These are phyloP conservation scores for Ganoderma resinaceum DNA, from an alignment of 1,284 basidiomycete species.

Conservation along the genomic window DNA sequence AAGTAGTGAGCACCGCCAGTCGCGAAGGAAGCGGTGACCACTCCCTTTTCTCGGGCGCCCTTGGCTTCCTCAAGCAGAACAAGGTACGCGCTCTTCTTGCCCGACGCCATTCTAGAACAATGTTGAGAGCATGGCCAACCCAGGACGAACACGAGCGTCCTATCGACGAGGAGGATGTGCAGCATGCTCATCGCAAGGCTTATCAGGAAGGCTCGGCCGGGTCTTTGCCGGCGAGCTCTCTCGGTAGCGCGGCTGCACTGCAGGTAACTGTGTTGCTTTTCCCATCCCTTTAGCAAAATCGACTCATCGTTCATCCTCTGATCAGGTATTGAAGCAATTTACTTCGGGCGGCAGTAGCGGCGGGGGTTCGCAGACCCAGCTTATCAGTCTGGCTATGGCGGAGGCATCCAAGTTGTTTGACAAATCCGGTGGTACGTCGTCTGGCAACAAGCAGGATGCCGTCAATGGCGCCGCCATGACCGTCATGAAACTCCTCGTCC, in stretches of 20 bases:
- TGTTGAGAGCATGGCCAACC: neutral
- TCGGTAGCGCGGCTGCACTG: slow-evolving; percentile 81
- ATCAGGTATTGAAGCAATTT: slow-evolving; percentile 67
- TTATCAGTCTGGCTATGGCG: slow-evolving; percentile 86
- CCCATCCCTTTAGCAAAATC: neutral
- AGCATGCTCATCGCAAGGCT: slow-evolving; percentile 64
- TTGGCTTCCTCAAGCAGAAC: slow-evolving; percentile 58
- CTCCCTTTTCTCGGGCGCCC: slow-evolving; percentile 58
- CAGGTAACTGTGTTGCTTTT: slow-evolving; percentile 63
- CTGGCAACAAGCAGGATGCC: slow-evolving; percentile 83
- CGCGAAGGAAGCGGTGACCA: slow-evolving; percentile 57
- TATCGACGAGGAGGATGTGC: slow-evolving; percentile 74
- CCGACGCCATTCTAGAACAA: neutral
- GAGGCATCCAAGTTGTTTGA: slow-evolving; percentile 82
- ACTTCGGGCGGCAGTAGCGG: slow-evolving; percentile 55
- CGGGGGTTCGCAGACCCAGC: slow-evolving; percentile 58
- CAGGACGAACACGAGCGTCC: slow-evolving; percentile 60
- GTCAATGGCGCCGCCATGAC: slow-evolving; percentile 86
- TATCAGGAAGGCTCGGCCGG: slow-evolving; percentile 60
- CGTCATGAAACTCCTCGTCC: slow-evolving; percentile 87
- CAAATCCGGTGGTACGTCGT: slow-evolving; percentile 64
- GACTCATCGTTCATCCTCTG: neutral
- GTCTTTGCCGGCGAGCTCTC: slow-evolving; percentile 59
- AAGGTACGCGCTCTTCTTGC: slow-evolving; percentile 42
- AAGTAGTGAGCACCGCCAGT: slow-evolving; percentile 59